Base-by-base conservation (phyloP, 495 filamentous ascomycete species). In the Penicillium robsamsonii region DNA sequence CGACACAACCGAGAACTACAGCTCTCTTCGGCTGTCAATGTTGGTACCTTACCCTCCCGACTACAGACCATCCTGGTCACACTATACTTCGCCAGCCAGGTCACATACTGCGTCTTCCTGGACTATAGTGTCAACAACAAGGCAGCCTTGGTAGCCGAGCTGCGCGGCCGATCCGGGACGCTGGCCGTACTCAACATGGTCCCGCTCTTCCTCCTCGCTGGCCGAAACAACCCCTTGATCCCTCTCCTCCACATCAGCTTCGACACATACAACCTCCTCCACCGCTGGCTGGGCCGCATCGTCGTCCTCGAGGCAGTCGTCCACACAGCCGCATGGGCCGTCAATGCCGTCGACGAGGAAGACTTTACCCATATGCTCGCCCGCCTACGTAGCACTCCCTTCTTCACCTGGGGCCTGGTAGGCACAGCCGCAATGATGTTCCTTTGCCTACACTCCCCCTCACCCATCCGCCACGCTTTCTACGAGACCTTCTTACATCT, bases 151-250 rank as follows among this genome's bases (percentile, higher is more conserved):
- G 64, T 89, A 13, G 85, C 80, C 12, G 82, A 89, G 48, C 70
- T 97, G 27, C 86, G 94, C 55, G 92, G 92, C 40, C 87, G 94
- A 44, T 89, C 88, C 20, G 94, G 94, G 43, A 86, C 85, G 40
- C 79, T 98, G 58, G 83, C 93, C 1, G 77, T 87, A 24, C 81
- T 95, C 56, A 98, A 96, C 70, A 88, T 97, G 87, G 81, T 96
- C n/a, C 90, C 91, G 6, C 80, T 96, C 20, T 82, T 98, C 59
- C 75, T 97, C 51, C 82, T 97, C 56, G 93, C 92, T 15, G 85
- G 91, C 20, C 86, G 93, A 61, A 97, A 97, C 75, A 97, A 96
- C 68, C 90, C 90, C 15, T 75, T 97, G n/a, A 96, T 96, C 58
- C 68, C 77, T 6, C 70, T 96, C 13, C 78, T 96, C 60, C 84